Conservation (phyloP, 352 stramenopile genomes). For the Pythium rhizo-oryzae region DNA sequence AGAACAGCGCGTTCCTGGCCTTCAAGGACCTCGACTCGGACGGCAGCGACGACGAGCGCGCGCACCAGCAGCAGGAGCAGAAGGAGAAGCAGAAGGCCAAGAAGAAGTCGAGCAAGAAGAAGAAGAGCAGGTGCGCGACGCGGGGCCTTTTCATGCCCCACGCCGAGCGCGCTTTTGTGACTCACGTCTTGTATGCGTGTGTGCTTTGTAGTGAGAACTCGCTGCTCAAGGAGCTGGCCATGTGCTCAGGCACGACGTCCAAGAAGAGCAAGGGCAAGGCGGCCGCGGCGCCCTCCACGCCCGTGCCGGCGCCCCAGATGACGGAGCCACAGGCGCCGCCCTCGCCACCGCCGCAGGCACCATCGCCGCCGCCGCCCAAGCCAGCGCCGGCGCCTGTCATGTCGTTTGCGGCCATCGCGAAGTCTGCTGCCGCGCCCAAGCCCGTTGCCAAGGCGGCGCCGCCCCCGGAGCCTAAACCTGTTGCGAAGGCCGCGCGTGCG, state of each 20-base stretch:
- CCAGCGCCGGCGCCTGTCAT: background rate
- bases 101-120: conserved; percentile 77
- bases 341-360: too few relatives aligned
- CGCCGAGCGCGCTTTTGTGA: too few relatives aligned
- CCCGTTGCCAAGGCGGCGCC: background rate
- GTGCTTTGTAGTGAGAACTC: conserved; percentile 49
- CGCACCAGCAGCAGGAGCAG: conserved; percentile 41
- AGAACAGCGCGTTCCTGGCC: conserved; percentile 75
- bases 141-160: too few relatives aligned
- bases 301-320: background rate
- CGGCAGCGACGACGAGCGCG: conserved; percentile 56
- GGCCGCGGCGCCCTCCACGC: background rate
- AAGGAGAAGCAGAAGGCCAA: conserved; percentile 68
- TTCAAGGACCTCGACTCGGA: conserved; percentile 63
- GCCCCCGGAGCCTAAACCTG: background rate
- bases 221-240: conserved; percentile 73
- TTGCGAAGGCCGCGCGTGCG: too few relatives aligned
- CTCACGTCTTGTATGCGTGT: too few relatives aligned
- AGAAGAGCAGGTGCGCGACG: conserved; percentile 75
- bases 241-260: conserved; percentile 57
- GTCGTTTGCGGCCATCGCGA: conserved; percentile 15
- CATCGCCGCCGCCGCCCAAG: background rate
- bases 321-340: background rate
- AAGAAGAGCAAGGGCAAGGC: conserved; percentile 71
- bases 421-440: background rate